These are phyloP conservation scores for Astrothelium subdiscretum DNA, from an alignment of 495 filamentous ascomycete genomes.

Conservation along the genomic window DNA sequence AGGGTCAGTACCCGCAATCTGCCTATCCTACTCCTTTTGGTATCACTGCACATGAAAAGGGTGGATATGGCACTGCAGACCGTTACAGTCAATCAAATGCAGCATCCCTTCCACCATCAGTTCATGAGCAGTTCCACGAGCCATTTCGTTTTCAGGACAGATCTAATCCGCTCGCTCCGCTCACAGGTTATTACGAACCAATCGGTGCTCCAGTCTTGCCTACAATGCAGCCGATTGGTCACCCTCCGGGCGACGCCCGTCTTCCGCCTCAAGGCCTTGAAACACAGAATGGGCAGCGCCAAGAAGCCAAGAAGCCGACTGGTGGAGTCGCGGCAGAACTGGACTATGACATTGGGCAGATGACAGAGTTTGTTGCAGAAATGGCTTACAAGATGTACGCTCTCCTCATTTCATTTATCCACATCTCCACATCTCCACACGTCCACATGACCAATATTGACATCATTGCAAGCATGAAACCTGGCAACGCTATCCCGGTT, in stretches of 20 bases:
- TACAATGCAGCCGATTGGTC: conserved; percentile 14
- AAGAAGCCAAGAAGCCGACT: conserved; percentile 13
- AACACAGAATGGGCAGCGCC: conserved; percentile 11
- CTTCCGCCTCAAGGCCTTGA: conserved; percentile 15
- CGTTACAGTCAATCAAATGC: neutral
- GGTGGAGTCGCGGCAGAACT: conserved; percentile 92
- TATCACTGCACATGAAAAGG: neutral
- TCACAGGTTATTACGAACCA: conserved; percentile 25
- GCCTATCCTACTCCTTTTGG: neutral
- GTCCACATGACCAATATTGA: conserved; percentile 61
- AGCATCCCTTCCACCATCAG: neutral
- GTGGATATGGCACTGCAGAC: neutral
- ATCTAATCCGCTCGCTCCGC: conserved; percentile 21
- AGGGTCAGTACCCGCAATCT: neutral
- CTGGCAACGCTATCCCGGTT: conserved; percentile 52
- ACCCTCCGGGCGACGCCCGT: conserved; percentile 18
- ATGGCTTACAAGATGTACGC: conserved; percentile 77
- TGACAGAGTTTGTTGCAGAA: conserved; percentile 95
- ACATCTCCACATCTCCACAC: too few species aligned
- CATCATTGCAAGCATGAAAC: conserved; percentile 63
- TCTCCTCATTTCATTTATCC: conserved; percentile 46
- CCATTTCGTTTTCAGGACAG: conserved; percentile 12
- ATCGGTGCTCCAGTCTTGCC: conserved; percentile 26
- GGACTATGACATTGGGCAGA: conserved; percentile 97
- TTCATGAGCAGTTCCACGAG: neutral